Base-by-base conservation (phyloP, 371 early-diverging fungal genomes). In the Basidiobolus heterosporus region DNA sequence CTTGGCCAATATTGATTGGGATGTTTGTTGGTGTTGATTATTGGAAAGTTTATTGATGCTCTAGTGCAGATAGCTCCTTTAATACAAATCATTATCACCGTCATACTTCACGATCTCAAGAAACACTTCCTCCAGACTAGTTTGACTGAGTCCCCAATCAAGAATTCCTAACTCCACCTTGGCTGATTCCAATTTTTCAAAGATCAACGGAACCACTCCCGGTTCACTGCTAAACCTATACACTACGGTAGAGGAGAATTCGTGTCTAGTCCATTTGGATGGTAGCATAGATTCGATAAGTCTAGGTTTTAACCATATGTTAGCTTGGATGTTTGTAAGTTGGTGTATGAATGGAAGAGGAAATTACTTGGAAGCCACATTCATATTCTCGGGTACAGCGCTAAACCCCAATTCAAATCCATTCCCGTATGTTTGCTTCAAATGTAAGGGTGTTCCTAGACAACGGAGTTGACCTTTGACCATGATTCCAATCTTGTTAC, bases 121-220 rank as follows among this genome's bases (percentile, higher is more conserved):
- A 46, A 77, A 75, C 21, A 75, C 77, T 51, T 78, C 77, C 51
- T 78, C 78, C 17, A 80, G 51, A 0, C 64, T 70, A 0, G 78
- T 74, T 47, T 78, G 75, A 21, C 67, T 64, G 17, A 82, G 48
- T 2, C 79, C 80, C 76, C 78, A 81, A 46, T 80, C 80, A 41
- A 62, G 55, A 36, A 80, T 66, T 5, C 74, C 72, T 23, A 51
- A 37, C 14, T 47, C 51, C 14, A 47, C 51, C 36, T 62, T 64
- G 30, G 50, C 51, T 0, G 20, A 23, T 50, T 68, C 67, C 38
- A 74, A 49, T 1, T 40, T 24, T 15, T 58, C 51, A 52, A 74
- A 73, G 30, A 69, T 17, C 39, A 16, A 13, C n/a, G 59, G 38
- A 16, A 69, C 47, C 8, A 51, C 17, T 9, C 59, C 60, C 16